Base-by-base conservation (phyloP, 352 stramenopile genomes). In the Phytophthora pluvialis region DNA sequence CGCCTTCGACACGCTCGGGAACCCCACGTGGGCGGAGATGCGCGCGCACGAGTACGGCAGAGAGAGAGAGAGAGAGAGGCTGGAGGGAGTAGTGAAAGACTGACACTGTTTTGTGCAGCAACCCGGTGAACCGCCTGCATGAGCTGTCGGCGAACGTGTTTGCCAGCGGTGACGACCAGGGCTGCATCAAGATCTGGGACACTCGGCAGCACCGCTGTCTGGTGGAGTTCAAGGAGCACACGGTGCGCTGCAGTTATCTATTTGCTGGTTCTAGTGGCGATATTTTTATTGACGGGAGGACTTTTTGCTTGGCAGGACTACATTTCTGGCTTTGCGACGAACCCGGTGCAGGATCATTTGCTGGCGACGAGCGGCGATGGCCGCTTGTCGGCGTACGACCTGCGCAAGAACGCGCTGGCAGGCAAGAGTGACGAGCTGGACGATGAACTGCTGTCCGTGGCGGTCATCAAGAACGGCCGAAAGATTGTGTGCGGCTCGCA, bases 401-500 rank as follows among this genome's bases (percentile, higher is more conserved):
- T 98, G 54, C 85, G 91, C 42, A 92, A 91, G 59, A 94, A 94
- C 48, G 79, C 74, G 16, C 71, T 94, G 43, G 73, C 75, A 21
- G 84, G 86, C 55, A 95, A 94, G 62, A 95, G 87, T 52, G 87
- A 95, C 49, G 87, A 95, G 52, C 60, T 95, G 32, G 85, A 95
- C 32, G 87, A 95, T 61, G 87, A 95, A 60, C 51, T 94, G 40
- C 73, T 92, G 25, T 91, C 75, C 2, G 75, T 92, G 33, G 67
- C 64, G 12, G 86, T 94, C 33, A 90, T 94, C 43, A 95, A 94
- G 79, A 87, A 97, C 62, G 95, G 94, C 28, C 81, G 83, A 45
- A 99, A 99, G 67, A 78, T 99, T 36, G 82, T 99, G 7, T 98
- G 91, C 64, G 96, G 97, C 43, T 98, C 92, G 33, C 93, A 98